A percentile compares a stretch with the other conserved stretches of the same genome.
phyloP scores from a whole-genome alignment of 176 grass and related monocot genomes.

The Oryza coarctata region DNA sequence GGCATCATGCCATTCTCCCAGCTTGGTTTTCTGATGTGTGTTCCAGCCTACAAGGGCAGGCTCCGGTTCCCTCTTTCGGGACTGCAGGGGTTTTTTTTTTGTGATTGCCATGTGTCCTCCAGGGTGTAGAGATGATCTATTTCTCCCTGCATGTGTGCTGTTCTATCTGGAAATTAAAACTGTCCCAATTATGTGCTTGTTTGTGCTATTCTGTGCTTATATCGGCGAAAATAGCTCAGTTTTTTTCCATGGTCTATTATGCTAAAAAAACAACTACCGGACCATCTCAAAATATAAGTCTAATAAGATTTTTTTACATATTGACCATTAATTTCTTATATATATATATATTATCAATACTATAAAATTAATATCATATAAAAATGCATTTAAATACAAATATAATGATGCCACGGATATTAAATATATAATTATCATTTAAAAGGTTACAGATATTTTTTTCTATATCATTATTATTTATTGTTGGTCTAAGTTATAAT shows the following conservation, averaged over 20 bases:
- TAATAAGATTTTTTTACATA: too few relatives aligned
- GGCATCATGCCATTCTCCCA: constrained; percentile 21
- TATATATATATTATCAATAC: too few relatives aligned
- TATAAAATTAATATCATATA: too few relatives aligned
- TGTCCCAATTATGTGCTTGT: background rate
- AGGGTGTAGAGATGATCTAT: background rate
- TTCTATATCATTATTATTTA: too few relatives aligned
- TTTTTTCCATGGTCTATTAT: background rate
- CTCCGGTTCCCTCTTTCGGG: constrained; percentile 26
- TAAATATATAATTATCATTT: too few relatives aligned
- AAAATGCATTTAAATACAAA: too few relatives aligned
- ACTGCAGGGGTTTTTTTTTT: background rate
- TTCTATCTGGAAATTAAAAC: background rate
- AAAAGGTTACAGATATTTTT: too few relatives aligned
- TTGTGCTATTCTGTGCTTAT: background rate
- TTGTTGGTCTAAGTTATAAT: too few relatives aligned
- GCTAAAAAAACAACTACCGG: background rate
- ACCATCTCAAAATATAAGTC: too few relatives aligned
- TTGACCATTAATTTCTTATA: too few relatives aligned
- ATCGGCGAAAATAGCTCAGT: background rate
- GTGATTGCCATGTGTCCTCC: background rate
- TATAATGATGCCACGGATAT: too few relatives aligned
- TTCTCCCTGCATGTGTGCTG: background rate
- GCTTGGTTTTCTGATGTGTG: constrained; percentile 2
- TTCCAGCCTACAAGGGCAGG: constrained; percentile 39